phyloP scores from a whole-genome alignment of 768 basidiomycete species.

The Daedaleopsis nitida region DNA sequence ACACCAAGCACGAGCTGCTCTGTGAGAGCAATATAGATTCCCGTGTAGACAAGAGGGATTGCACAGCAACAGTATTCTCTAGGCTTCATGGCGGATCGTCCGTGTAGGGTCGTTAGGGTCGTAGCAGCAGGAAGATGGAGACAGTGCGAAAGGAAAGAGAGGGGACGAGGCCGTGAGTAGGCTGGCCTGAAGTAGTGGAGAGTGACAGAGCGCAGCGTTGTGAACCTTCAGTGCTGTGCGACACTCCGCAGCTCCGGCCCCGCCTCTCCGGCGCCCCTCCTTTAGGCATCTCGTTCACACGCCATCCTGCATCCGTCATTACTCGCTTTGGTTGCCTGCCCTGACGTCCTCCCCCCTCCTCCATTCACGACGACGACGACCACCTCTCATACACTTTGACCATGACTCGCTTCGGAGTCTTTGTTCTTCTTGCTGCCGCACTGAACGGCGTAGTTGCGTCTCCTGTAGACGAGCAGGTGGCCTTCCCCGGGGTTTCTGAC shows the following conservation, averaged over 20 bases:
- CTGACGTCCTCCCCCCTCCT: slow-evolving; percentile 3
- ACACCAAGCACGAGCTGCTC: slow-evolving; percentile 76
- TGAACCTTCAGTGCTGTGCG: neutral
- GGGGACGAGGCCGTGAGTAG: neutral
- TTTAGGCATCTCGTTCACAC: slow-evolving; percentile 11
- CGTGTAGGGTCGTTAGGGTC: slow-evolving; percentile 7
- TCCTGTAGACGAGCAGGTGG: slow-evolving; percentile 32
- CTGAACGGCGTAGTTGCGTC: slow-evolving; percentile 29
- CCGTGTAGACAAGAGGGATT: slow-evolving; percentile 86
- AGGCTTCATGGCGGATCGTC: slow-evolving; percentile 54
- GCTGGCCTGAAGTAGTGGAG: neutral
- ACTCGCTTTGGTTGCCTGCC: slow-evolving; percentile 6
- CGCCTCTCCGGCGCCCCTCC: neutral
- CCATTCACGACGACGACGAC: slow-evolving; percentile 15
- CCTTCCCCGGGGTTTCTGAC: slow-evolving; percentile 20
- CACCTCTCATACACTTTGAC: slow-evolving; percentile 4
- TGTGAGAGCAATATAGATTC: slow-evolving; percentile 77
- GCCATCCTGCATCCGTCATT: slow-evolving; percentile 15
- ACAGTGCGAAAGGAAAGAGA: slow-evolving; percentile 8
- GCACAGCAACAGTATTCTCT: slow-evolving; percentile 94
- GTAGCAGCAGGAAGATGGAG: slow-evolving; percentile 1
- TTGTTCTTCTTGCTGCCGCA: slow-evolving; percentile 28
- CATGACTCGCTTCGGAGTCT: slow-evolving; percentile 30
- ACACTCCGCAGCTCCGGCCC: neutral
- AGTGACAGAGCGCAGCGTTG: neutral